Percentiles rank a stretch among this genome's conserved stretches.
Evolutionary conservation across 257 asterid species (phyloP).

Genomic region (Cordia subcordata): DNA sequence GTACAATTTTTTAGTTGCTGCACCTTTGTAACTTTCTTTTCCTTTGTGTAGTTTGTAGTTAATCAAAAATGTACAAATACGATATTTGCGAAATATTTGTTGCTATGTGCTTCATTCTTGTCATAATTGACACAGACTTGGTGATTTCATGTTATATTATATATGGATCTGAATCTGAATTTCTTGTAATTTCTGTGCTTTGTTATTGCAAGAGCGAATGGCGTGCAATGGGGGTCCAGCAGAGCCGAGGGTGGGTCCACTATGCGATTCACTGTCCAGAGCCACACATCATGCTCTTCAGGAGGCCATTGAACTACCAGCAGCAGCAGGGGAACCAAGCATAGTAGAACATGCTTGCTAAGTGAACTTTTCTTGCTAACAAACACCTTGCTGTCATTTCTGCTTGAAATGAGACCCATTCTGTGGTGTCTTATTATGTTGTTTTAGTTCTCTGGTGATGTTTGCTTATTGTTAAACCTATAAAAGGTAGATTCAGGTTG

Average conservation of each 20-base stretch:
- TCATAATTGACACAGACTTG: no score
- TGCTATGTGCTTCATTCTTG: no score
- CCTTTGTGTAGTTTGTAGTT: no score
- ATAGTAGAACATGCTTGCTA: conserved; percentile 38
- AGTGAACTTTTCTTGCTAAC: conserved; percentile 18
- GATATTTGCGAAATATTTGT: no score
- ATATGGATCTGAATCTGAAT: not conserved
- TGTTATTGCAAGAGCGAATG: conserved; percentile 56
- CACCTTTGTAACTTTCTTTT: no score
- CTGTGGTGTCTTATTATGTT: not conserved
- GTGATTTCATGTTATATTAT: no score
- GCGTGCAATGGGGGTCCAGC: conserved; percentile 96
- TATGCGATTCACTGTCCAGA: conserved; percentile 93
- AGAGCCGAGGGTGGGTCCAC: conserved; percentile 98
- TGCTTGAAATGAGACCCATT: not conserved
- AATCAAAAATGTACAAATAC: no score
- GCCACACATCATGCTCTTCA: conserved; percentile 97
- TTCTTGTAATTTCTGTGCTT: not conserved
- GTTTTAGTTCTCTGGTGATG: not conserved
- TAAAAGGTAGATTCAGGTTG: no score
- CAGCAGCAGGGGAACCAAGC: conserved; percentile 72
- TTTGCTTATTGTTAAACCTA: no score
- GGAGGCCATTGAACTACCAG: conserved; percentile 90
- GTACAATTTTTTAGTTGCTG: no score
- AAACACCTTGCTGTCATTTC: not conserved